phyloP scores from a whole-genome alignment of 768 basidiomycete genomes.

The Cystobasidium onofrii region DNA sequence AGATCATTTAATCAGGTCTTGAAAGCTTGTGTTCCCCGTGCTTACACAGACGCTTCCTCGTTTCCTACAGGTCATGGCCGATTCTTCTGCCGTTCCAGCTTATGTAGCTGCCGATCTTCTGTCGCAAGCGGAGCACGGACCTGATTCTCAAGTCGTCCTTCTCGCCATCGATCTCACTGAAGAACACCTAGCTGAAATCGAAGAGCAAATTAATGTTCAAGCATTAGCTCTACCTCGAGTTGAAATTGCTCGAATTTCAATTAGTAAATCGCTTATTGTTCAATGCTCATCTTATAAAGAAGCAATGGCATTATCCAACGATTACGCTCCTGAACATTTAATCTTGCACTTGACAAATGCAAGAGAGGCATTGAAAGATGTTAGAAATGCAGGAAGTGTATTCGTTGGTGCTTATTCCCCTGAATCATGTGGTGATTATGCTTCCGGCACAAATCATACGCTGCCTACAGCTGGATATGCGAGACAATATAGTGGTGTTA shows the following conservation, averaged over 20 bases:
- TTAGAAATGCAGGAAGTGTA: slow-evolving; percentile 91
- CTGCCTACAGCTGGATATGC: slow-evolving; percentile 94
- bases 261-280: slow-evolving; percentile 84
- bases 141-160: slow-evolving; percentile 95
- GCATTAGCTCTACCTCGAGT: slow-evolving; percentile 78
- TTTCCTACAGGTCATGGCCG: slow-evolving; percentile 73
- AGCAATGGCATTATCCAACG: slow-evolving; percentile 83
- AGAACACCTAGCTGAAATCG: slow-evolving; percentile 60
- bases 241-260: slow-evolving; percentile 79
- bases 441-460: slow-evolving; percentile 97
- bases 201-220: slow-evolving; percentile 74
- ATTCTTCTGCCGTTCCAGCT: slow-evolving; percentile 70
- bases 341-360: slow-evolving; percentile 80
- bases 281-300: slow-evolving; percentile 59
- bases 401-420: slow-evolving; percentile 93
- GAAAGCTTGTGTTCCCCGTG: no score
- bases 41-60: neutral
- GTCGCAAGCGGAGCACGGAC: slow-evolving; percentile 95
- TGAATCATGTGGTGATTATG: slow-evolving; percentile 96
- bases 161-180: slow-evolving; percentile 65
- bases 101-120: slow-evolving; percentile 95
- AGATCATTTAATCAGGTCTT: no score
- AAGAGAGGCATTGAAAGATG: slow-evolving; percentile 54
- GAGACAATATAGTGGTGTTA: slow-evolving; percentile 95
- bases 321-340: slow-evolving; percentile 96